Conservation (phyloP, 164 flowering plant species). For the Macadamia tetraphylla region DNA sequence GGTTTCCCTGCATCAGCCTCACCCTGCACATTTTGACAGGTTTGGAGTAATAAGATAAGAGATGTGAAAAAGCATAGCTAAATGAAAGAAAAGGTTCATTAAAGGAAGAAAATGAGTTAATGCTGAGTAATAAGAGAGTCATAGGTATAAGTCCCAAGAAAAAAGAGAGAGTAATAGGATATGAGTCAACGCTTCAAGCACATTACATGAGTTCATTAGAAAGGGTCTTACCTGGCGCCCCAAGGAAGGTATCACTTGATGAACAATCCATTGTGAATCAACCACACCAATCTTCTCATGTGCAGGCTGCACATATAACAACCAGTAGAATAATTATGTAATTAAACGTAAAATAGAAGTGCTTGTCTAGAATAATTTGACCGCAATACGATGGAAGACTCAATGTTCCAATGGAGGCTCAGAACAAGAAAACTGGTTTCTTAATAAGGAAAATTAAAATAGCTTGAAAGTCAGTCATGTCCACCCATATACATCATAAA, state of each 20-base stretch:
- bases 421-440: no score
- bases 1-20: conserved; percentile 65
- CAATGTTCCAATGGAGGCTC: neutral
- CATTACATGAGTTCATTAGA: neutral
- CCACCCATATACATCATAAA: neutral
- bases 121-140: no score
- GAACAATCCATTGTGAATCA: conserved; percentile 94
- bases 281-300: conserved; percentile 99
- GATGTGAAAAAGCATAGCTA: no score
- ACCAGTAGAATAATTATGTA: neutral
- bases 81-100: no score
- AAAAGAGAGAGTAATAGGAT: no score
- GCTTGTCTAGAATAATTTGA: neutral
- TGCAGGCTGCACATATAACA: conserved; percentile 58
- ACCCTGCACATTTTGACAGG: conserved; percentile 47
- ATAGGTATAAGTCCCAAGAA: no score
- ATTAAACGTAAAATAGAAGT: neutral
- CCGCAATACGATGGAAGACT: neutral
- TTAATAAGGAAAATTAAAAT: no score
- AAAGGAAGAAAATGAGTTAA: no score
- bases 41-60: no score
- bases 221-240: conserved; percentile 66
- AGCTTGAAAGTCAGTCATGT: neutral
- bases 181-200: no score
- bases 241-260: conserved; percentile 90